Percentiles rank a stretch among this genome's conserved stretches.
Conservation (phyloP, 805 yeast genomes). For the Candida coleopterorum region DNA sequence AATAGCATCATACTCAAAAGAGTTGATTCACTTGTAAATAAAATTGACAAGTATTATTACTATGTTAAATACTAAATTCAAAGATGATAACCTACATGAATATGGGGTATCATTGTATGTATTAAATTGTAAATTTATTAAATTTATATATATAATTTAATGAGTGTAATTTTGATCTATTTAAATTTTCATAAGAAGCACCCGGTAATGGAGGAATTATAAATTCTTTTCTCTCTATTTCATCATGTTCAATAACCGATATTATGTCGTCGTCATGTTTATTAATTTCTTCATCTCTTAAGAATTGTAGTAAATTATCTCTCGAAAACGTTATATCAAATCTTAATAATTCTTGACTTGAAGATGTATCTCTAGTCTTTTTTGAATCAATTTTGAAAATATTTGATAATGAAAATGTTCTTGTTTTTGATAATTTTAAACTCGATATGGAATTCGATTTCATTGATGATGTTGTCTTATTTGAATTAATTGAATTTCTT, state of each 20-base stretch:
- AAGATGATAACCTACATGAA: too few species aligned
- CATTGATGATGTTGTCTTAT: not conserved
- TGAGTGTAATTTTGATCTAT: not conserved
- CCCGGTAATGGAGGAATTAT: slow-evolving; percentile 3
- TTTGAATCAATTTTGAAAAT: not conserved
- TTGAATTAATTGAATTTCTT: slow-evolving; percentile 3
- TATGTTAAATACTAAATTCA: too few species aligned
- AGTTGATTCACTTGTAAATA: slow-evolving; percentile 7
- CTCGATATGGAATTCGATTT: not conserved
- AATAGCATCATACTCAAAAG: slow-evolving; percentile 13
- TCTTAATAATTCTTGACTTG: not conserved
- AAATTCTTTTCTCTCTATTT: not conserved
- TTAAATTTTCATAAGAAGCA: slow-evolving; percentile 4
- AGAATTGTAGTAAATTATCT: not conserved
- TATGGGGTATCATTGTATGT: not conserved
- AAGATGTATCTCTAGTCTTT: too few species aligned
- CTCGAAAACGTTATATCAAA: not conserved
- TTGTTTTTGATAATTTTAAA: not conserved
- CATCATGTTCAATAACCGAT: slow-evolving; percentile 1
- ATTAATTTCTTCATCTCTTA: not conserved
- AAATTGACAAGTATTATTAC: too few species aligned
- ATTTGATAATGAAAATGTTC: slow-evolving; percentile 2
- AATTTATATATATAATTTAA: slow-evolving; percentile 1
- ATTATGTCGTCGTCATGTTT: not conserved
- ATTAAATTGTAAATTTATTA: slow-evolving; percentile 1